Evolutionary conservation across 495 filamentous ascomycete species (phyloP), one percentile per base, ranked within the genome.

Genomic region (Lineolata rhizophorae): DNA sequence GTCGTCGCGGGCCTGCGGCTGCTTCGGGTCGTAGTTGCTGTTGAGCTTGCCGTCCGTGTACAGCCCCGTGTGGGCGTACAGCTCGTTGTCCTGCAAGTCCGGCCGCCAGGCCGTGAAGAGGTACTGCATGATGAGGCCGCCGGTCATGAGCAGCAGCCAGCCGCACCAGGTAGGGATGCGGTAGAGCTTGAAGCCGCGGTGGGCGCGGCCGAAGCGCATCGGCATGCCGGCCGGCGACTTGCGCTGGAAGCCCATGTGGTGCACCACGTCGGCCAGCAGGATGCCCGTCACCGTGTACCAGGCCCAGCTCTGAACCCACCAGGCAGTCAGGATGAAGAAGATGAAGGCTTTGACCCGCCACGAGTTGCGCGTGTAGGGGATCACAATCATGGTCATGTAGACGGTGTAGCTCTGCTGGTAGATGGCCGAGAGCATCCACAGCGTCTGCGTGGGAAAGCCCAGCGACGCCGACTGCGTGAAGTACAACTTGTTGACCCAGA

Each of bases 271-370:
- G 18, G 46, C 49, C 17, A 54, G 26, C 5, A 52, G 36, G 0
- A 55, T 36, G 13, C 52, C 52, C 6, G 48, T 42, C 26, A 54
- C 38, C 20, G 40, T 38, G 30, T 49, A 55, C 48, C 48, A 54
- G 5, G 49, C 52, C 52, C 52, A 55, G 3, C 37, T 43, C 36
- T 53, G 43, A 9, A 51, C 45, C 52, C 52, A 55, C 49, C 48
- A 55, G 6, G 52, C 52, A 8, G 48, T 48, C 6, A 51, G 10
- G 35, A 55, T 44, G 41, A 55, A 52, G 21, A 36, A 11, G 18
- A 44, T 19, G 18, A 43, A 33, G 5, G 39, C 49, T 29, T 47
- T 41, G 5, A 55, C 35, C 8, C 51, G 38, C 52, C 52, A 55
- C 15, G 32, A 32, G 2, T 31, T 19, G 2, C 52, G 40, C 2